phyloP scores from a whole-genome alignment of 2,329 filamentous ascomycete species.

The Ascomycota sp. region DNA sequence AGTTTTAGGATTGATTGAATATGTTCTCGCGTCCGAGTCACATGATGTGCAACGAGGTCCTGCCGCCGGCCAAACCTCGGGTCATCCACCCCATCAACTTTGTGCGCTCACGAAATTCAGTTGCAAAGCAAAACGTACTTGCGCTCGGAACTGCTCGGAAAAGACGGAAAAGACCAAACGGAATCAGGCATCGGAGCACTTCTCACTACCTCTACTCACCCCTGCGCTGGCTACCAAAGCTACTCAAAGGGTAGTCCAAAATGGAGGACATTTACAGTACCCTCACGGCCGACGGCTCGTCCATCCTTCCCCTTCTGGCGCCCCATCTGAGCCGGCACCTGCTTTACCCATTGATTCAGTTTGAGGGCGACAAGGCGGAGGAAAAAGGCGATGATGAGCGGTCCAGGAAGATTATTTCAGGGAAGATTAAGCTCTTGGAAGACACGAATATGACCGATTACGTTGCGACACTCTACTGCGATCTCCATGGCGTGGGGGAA shows the following conservation, averaged over 20 bases:
- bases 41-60: constrained; percentile 10
- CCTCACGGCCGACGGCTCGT: constrained; percentile 44
- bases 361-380: constrained; percentile 61
- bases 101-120: constrained; percentile 18
- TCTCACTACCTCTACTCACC: too few relatives aligned
- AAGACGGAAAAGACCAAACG: too few relatives aligned
- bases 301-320: constrained; percentile 72
- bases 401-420: constrained; percentile 50
- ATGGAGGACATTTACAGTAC: constrained; percentile 24
- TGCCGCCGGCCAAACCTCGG: constrained; percentile 14
- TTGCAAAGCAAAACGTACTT: constrained; percentile 8
- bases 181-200: too few relatives aligned
- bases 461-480: constrained; percentile 73
- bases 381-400: constrained; percentile 38
- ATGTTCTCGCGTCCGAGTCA: constrained; percentile 7
- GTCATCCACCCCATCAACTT: constrained; percentile 11
- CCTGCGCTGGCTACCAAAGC: too few relatives aligned
- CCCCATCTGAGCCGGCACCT: constrained; percentile 85
- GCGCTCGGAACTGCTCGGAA: too few relatives aligned
- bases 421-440: constrained; percentile 85
- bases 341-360: constrained; percentile 90
- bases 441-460: constrained; percentile 99
- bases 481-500: constrained; percentile 60
- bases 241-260: constrained; percentile 4
- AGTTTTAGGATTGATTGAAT: too few relatives aligned